Conservation (phyloP, 164 flowering plant species). For the Amborella trichopoda region DNA sequence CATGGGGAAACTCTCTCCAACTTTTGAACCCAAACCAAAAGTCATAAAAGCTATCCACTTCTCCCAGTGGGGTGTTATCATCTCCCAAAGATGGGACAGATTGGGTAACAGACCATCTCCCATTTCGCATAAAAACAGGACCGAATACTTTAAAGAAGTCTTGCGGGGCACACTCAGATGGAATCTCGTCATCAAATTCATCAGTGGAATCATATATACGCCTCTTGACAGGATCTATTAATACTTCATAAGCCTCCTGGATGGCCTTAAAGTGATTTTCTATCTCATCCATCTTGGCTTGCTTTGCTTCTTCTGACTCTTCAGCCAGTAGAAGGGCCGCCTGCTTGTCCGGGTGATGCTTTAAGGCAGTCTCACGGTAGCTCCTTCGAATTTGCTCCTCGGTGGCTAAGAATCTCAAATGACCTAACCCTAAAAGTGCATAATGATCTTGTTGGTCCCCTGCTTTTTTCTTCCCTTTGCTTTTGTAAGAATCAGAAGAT, state of each 20-base stretch:
- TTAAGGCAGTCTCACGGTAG: slow-evolving; percentile 42
- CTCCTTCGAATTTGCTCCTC: slow-evolving; percentile 57
- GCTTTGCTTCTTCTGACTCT: slow-evolving; percentile 80
- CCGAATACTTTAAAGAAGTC: slow-evolving; percentile 90
- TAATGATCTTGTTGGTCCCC: slow-evolving; percentile 78
- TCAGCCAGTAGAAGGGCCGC: slow-evolving; percentile 68
- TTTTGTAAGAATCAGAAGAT: slow-evolving; percentile 63
- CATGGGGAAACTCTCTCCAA: slow-evolving; percentile 96
- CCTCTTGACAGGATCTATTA: slow-evolving; percentile 79
- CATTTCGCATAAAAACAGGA: slow-evolving; percentile 91
- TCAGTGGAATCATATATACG: slow-evolving; percentile 67
- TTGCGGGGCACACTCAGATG: slow-evolving; percentile 72
- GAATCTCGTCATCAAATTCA: no score
- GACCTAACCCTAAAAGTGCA: slow-evolving; percentile 73
- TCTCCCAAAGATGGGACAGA: slow-evolving; percentile 68
- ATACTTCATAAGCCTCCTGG: slow-evolving; percentile 81
- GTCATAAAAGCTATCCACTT: slow-evolving; percentile 65
- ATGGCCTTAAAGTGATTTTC: slow-evolving; percentile 74
- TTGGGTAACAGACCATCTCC: slow-evolving; percentile 76
- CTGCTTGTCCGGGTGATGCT: slow-evolving; percentile 48
- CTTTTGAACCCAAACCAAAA: slow-evolving; percentile 88
- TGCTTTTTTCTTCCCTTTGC: slow-evolving; percentile 77
- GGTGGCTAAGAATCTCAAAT: slow-evolving; percentile 68
- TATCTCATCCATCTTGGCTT: slow-evolving; percentile 82
- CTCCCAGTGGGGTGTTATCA: slow-evolving; percentile 42